Conservation (phyloP, 2,329 filamentous ascomycete genomes). For the Monosporascus sp. region DNA sequence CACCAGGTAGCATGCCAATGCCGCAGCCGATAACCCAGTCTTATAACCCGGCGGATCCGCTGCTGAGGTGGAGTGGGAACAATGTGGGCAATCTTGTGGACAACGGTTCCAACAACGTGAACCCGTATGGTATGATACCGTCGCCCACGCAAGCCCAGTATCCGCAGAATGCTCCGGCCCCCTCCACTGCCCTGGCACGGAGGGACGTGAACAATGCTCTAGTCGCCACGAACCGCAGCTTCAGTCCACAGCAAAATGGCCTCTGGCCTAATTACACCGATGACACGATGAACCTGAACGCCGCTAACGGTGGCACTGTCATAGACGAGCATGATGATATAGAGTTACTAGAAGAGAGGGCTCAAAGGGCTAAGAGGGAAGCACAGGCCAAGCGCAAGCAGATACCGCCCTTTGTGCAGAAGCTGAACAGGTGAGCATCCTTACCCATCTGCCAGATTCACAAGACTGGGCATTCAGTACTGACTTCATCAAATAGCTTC, state of each 20-base stretch:
- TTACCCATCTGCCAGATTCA: neutral
- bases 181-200: conserved; percentile 48
- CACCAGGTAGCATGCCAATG: conserved; percentile 25
- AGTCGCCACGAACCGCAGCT: conserved; percentile 29
- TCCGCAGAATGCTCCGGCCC: conserved; percentile 23
- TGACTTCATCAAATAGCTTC: conserved; percentile 55
- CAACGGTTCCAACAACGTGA: conserved; percentile 26
- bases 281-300: conserved; percentile 36
- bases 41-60: conserved; percentile 40
- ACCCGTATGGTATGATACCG: conserved; percentile 25
- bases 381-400: conserved; percentile 87
- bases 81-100: conserved; percentile 27
- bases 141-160: conserved; percentile 29
- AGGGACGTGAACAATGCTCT: conserved; percentile 47
- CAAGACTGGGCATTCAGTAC: neutral
- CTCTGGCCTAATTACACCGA: conserved; percentile 36
- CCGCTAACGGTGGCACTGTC: conserved; percentile 24
- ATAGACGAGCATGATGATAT: conserved; percentile 63
- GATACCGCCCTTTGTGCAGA: conserved; percentile 96
- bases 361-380: conserved; percentile 77
- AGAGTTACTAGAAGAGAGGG: conserved; percentile 73
- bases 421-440: conserved; percentile 78
- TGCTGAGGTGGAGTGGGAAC: conserved; percentile 49
- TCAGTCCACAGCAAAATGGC: conserved; percentile 24
- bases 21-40: conserved; percentile 37